Percentiles rank a stretch among this genome's conserved stretches.
phyloP scores from a whole-genome alignment of 2,329 filamentous ascomycete species.

The Gliomastix tumulicola region DNA sequence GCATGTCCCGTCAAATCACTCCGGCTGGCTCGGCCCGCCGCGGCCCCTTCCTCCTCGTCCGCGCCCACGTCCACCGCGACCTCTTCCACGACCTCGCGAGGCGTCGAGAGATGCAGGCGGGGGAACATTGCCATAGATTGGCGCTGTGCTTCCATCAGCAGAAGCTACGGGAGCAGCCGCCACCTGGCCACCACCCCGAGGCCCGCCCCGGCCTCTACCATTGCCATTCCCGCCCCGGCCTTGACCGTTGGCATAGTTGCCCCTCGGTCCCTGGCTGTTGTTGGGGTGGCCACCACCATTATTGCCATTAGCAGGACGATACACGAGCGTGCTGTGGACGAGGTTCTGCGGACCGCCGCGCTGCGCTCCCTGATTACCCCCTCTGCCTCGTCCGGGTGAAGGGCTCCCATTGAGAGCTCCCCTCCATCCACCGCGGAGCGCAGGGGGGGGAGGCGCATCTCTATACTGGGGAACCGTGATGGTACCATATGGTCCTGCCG shows the following conservation, averaged over 20 bases:
- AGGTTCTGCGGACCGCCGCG: slow-evolving; percentile 33
- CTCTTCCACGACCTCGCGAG: slow-evolving; percentile 29
- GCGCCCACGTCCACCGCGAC: slow-evolving; percentile 30
- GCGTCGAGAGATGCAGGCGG: slow-evolving; percentile 52
- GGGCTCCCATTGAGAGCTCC: slow-evolving; percentile 43
- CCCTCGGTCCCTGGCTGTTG: slow-evolving; percentile 6
- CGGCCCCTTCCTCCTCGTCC: slow-evolving; percentile 29
- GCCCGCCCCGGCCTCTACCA: slow-evolving; percentile 17
- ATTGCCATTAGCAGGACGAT: slow-evolving; percentile 26
- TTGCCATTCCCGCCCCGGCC: slow-evolving; percentile 18
- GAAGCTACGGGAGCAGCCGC: too few species aligned
- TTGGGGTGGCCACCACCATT: slow-evolving; percentile 10
- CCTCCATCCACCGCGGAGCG: slow-evolving; percentile 51
- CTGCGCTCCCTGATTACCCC: slow-evolving; percentile 12
- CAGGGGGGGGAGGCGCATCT: slow-evolving; percentile 47
- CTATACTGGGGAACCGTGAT: slow-evolving; percentile 56
- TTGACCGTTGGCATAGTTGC: slow-evolving; percentile 12
- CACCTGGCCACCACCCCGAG: slow-evolving; percentile 14
- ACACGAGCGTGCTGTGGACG: slow-evolving; percentile 45
- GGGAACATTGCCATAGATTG: slow-evolving; percentile 47
- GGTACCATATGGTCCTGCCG: slow-evolving; percentile 47
- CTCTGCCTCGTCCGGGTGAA: slow-evolving; percentile 29
- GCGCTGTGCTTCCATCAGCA: too few species aligned
- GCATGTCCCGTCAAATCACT: too few species aligned
- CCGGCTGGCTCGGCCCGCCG: too few species aligned